These are phyloP conservation scores for Cryptococcus jaspeensis DNA, from an alignment of 1,284 basidiomycete species.

Conservation along the genomic window DNA sequence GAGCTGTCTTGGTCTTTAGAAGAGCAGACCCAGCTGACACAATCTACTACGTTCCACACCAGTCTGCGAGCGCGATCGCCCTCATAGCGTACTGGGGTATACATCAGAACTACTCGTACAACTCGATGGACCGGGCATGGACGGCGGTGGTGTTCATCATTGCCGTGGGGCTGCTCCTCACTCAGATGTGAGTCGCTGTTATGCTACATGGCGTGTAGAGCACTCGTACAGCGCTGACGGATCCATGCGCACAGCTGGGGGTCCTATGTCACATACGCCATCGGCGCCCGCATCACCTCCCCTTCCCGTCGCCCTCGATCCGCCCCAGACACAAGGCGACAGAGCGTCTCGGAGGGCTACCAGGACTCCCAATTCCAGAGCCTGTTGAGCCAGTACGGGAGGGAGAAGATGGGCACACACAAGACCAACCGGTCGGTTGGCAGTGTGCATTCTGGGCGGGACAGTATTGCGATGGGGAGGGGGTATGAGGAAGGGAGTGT, in stretches of 20 bases:
- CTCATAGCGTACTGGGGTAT: conserved; percentile 31
- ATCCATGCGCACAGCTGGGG: conserved; percentile 20
- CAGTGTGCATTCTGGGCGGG: too few relatives aligned
- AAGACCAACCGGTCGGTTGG: too few relatives aligned
- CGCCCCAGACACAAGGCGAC: too few relatives aligned
- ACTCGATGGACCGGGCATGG: conserved; percentile 26
- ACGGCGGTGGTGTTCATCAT: conserved; percentile 24
- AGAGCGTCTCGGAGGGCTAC: too few relatives aligned
- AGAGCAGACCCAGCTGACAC: too few relatives aligned
- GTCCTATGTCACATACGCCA: conserved; percentile 24
- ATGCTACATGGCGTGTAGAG: not conserved
- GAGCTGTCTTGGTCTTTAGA: not conserved
- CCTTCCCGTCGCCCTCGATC: too few relatives aligned
- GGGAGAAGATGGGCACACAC: too few relatives aligned
- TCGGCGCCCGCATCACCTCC: conserved; percentile 12
- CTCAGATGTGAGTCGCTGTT: conserved; percentile 24
- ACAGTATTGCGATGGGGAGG: too few relatives aligned
- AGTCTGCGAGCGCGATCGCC: conserved; percentile 25
- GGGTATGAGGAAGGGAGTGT: too few relatives aligned
- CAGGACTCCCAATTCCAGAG: too few relatives aligned
- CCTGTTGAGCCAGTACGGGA: too few relatives aligned
- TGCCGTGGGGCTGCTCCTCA: conserved; percentile 24
- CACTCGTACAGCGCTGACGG: not conserved
- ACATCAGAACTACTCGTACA: conserved; percentile 18
- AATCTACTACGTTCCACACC: too few relatives aligned